Evolutionary conservation across 371 early-diverging fungal species (phyloP).

Genomic region (Rhizomucor pusillus): DNA sequence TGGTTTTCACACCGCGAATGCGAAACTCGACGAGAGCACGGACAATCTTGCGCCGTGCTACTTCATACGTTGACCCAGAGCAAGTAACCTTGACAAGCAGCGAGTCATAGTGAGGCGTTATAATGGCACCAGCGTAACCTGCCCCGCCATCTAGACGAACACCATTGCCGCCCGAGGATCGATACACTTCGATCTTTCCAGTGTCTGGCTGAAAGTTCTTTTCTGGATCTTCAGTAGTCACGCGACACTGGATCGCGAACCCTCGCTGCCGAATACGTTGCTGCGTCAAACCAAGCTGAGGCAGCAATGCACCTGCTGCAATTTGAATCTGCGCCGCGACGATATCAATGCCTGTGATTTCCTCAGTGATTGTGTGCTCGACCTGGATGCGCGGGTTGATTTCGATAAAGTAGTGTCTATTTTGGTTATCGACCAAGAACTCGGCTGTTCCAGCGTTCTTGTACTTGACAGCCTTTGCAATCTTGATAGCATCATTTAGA

Average conservation of each 20-base stretch:
- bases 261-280: conserved; percentile 77
- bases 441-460: conserved; percentile 97
- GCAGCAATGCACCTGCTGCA: conserved; percentile 81
- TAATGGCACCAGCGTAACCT: conserved; percentile 86
- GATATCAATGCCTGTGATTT: conserved; percentile 93
- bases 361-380: conserved; percentile 93
- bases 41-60: conserved; percentile 84
- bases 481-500: conserved; percentile 85
- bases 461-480: conserved; percentile 89
- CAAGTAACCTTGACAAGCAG: conserved; percentile 93
- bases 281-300: conserved; percentile 82
- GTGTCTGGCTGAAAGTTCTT: conserved; percentile 93
- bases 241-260: conserved; percentile 92
- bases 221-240: conserved; percentile 92
- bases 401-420: conserved; percentile 94
- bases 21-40: conserved; percentile 91
- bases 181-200: conserved; percentile 90
- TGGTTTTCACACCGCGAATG: conserved; percentile 95
- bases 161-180: conserved; percentile 87
- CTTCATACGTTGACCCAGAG: conserved; percentile 81
- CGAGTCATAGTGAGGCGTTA: conserved; percentile 96
- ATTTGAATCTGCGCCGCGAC: conserved; percentile 91
- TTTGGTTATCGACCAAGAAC: conserved; percentile 89
- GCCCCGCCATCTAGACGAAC: conserved; percentile 91
- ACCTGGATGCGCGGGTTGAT: conserved; percentile 95